These are phyloP conservation scores for Diaporthe humulicola DNA, from an alignment of 2,329 filamentous ascomycete genomes.

Conservation along the genomic window DNA sequence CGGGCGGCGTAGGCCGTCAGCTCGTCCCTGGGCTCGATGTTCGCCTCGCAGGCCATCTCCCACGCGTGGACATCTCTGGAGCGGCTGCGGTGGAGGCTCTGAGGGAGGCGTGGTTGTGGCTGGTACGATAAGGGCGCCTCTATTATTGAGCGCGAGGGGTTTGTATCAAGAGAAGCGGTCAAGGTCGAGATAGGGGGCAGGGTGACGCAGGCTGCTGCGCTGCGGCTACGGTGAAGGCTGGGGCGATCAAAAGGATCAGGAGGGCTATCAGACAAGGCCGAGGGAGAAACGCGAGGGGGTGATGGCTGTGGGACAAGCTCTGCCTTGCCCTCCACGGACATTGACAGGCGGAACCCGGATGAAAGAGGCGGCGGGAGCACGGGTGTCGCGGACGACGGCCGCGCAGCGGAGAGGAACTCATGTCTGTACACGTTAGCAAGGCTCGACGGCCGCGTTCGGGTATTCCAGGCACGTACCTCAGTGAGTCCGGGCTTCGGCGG, in stretches of 20 bases:
- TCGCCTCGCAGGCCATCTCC: constrained; percentile 90
- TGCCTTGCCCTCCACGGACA: constrained; percentile 92
- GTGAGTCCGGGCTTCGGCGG: constrained; percentile 57
- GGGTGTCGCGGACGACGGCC: constrained; percentile 57
- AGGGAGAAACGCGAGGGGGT: constrained; percentile 60
- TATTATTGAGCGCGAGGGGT: constrained; percentile 35
- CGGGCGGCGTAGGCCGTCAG: constrained; percentile 82
- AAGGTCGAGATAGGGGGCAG: constrained; percentile 69
- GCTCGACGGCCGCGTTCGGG: neutral
- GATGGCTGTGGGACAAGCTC: constrained; percentile 79
- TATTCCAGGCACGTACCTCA: constrained; percentile 54
- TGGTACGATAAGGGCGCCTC: constrained; percentile 46
- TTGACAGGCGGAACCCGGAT: constrained; percentile 80
- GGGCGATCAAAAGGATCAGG: constrained; percentile 63
- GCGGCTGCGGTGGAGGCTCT: constrained; percentile 74
- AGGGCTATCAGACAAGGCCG: constrained; percentile 43
- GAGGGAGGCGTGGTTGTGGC: constrained; percentile 58
- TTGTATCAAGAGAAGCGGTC: constrained; percentile 55
- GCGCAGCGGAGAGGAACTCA: constrained; percentile 59
- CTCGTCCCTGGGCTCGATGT: constrained; percentile 80
- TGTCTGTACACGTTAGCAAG: constrained; percentile 50
- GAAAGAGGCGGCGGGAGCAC: constrained; percentile 54
- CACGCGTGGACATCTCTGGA: constrained; percentile 91
- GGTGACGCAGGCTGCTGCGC: constrained; percentile 71
- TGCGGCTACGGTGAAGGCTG: constrained; percentile 78